Conservation (phyloP, 163 green algal species). For the Botryococcus braunii region DNA sequence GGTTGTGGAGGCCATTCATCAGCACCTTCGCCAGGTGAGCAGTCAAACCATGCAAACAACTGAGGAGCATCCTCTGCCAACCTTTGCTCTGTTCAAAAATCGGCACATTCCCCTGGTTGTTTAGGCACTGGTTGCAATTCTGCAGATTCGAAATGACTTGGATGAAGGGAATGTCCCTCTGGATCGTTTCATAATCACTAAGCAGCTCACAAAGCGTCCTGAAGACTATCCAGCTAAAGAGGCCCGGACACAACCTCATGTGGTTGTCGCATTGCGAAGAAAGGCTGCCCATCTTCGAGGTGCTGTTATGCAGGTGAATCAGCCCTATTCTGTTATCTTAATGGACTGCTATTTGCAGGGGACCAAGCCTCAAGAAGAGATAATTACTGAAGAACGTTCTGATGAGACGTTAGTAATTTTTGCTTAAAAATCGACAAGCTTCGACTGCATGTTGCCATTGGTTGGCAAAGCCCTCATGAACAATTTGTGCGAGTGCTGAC, state of each 20-base stretch:
- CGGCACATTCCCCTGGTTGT: too few species aligned
- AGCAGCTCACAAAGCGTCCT: conserved; percentile 90
- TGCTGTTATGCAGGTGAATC: conserved; percentile 53
- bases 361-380: too few species aligned
- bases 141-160: conserved; percentile 34
- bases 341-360: not conserved
- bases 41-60: too few species aligned
- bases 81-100: too few species aligned
- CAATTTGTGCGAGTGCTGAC: too few species aligned
- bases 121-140: too few species aligned
- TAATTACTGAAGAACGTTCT: too few species aligned
- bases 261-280: conserved; percentile 88
- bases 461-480: too few species aligned
- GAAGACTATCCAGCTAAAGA: conserved; percentile 97
- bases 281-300: conserved; percentile 64
- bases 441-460: too few species aligned
- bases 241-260: conserved; percentile 85
- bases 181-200: conserved; percentile 91
- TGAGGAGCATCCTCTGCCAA: too few species aligned
- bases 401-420: too few species aligned
- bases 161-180: conserved; percentile 42
- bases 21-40: conserved; percentile 35
- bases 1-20: conserved; percentile 66
- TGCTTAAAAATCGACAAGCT: too few species aligned
- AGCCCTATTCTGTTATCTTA: not conserved